Base-by-base conservation (phyloP, 2,329 filamentous ascomycete genomes). In the Grosmannia penicillata region DNA sequence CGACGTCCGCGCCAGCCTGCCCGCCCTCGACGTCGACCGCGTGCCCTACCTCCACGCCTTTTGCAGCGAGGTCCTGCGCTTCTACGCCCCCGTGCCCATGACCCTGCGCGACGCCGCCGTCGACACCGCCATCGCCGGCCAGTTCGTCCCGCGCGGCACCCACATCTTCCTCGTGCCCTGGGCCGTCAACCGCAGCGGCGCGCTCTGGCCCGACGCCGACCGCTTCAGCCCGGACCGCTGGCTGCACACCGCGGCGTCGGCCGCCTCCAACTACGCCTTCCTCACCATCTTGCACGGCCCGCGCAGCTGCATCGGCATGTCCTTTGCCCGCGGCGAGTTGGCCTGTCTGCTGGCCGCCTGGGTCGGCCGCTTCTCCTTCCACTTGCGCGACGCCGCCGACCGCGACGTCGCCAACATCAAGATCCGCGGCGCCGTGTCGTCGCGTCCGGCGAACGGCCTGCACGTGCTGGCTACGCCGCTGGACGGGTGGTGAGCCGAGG, bases 211-310 rank as follows among this genome's bases (percentile, higher is more conserved):
- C 0, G 80, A 89, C 48, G 84, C 84, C 0, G 58, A 60, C 23
- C 62, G 72, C 33, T 95, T 95, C 65, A 72, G 82, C 39, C 86
- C 86, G 0, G 83, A 86, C 28, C 66, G 83, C 13, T 89, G 82
- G 82, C 65, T 79, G 51, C 66, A 61, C 26, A 63, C 56, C 50
- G 48, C 43, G 13, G 63, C 64, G 5, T 76, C 77, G 38, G 74
- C 71, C 30, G 63, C 67, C 14, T 83, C 70, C 47, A 91, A 89
- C 56, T 93, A 80, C 53, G 72, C 78, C 1, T 78, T 81, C 49
- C 54, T 89, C 58, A 89, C 83, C 0, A 94, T 94, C 58, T 56
- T 94, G 42, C 84, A 93, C 53, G 87, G 87, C 0, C 85, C 86
- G 2, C 65, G 86, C 38, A 82, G 78, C 51, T 94, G 87, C 53